Base-by-base conservation (phyloP, 306 rosid genomes). In the Vicia sativa region DNA sequence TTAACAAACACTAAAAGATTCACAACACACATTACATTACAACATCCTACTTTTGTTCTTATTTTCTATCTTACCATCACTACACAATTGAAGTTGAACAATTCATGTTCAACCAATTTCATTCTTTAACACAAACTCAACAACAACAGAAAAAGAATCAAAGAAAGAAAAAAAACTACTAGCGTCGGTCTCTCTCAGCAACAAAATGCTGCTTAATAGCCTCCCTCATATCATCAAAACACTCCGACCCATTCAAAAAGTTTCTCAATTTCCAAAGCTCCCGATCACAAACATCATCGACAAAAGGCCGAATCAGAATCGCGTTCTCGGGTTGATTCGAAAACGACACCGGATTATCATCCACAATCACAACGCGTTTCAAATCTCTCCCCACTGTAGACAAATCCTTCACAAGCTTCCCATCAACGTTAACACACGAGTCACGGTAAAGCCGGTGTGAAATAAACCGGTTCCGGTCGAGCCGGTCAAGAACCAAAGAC, bases 281-380 rank as follows among this genome's bases (percentile, higher is more conserved):
- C 26, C 54, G 38, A 31, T 93, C 99, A 2, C 58, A 71, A 50
- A 80, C 42, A 68, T 93, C 90, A 25, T 88, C 87, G 2, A 83
- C 70, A 55, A 93, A 93, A 1, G 97, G 85, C 4, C 23, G 15
- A 25, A 93, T 83, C 12, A 79, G 81, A 31, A 93, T 86, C 0
- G 89, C 99, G 4, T 93, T 93, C 18, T 79, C 85, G 9, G 99
- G 99, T 67, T 93, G 99, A 1, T 79, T 44, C 25, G 61, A 16
- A 11, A 82, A 90, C 0, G 96, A 85, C 53, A 83, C 88, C 2
- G 99, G 99, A 65, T 93, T 93, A 13, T 93, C 99, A 13, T 93
- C 99, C 5, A 93, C 90, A 8, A 93, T 85, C 3, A 90, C 92
- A 3, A 75, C 91, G 14, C 79, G 76, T 11, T 74, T 75, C 79